Percentiles rank a stretch among this genome's conserved stretches.
Conservation (phyloP, 257 asterid genomes). For the Galeopsis tetrahit region DNA sequence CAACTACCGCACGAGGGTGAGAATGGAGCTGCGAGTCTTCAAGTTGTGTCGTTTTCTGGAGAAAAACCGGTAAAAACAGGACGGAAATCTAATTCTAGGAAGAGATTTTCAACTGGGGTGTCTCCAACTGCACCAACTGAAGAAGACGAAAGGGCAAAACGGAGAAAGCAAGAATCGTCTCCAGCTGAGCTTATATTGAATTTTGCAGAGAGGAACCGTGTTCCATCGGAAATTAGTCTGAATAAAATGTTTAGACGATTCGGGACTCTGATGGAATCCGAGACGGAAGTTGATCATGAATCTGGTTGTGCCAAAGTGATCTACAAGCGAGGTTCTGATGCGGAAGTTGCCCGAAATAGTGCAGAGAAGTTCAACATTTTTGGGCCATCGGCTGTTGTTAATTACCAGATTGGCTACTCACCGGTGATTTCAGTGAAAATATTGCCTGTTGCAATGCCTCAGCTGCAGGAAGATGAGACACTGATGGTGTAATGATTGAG, state of each 20-base stretch:
- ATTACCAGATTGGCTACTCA: conserved; percentile 76
- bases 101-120: conserved; percentile 56
- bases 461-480: conserved; percentile 49
- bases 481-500: conserved; percentile 44
- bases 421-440: conserved; percentile 64
- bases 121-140: conserved; percentile 42
- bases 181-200: conserved; percentile 89
- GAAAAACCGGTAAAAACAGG: conserved; percentile 53
- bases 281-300: conserved; percentile 78
- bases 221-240: conserved; percentile 77
- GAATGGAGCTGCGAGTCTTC: conserved; percentile 45
- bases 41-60: conserved; percentile 35
- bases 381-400: conserved; percentile 74
- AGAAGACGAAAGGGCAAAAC: conserved; percentile 48
- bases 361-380: conserved; percentile 73
- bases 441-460: conserved; percentile 52
- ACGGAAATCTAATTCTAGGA: conserved; percentile 61
- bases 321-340: conserved; percentile 91
- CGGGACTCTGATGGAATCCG: conserved; percentile 88
- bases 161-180: conserved; percentile 58
- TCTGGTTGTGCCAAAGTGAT: conserved; percentile 82
- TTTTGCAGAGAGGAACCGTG: conserved; percentile 60
- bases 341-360: conserved; percentile 87
- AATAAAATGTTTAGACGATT: conserved; percentile 90
- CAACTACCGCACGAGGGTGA: conserved; percentile 58